Percentiles rank a stretch among this genome's conserved stretches.
phyloP scores from a whole-genome alignment of 208 protist genomes.

The Wallacemonas sp. region DNA sequence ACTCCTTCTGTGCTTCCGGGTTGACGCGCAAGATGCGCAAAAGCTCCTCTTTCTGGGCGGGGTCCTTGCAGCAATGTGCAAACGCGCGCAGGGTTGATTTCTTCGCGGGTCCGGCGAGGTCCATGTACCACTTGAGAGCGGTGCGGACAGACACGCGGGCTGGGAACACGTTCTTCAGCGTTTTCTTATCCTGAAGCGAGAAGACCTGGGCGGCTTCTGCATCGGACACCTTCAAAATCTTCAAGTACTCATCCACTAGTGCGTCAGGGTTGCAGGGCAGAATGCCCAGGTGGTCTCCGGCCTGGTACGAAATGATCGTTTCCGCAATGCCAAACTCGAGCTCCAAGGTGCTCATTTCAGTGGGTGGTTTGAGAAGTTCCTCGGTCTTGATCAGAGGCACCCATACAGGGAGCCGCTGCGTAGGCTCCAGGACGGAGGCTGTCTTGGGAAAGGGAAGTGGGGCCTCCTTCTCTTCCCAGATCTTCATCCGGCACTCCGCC shows the following conservation, averaged over 20 bases:
- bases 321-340: conserved; percentile 87
- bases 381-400: conserved; percentile 65
- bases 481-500: conserved; percentile 81
- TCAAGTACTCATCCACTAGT: conserved; percentile 82
- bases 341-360: conserved; percentile 69
- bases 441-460: conserved; percentile 86
- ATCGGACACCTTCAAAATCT: conserved; percentile 46
- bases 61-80: conserved; percentile 79
- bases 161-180: conserved; percentile 87
- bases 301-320: conserved; percentile 91
- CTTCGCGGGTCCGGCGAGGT: conserved; percentile 79
- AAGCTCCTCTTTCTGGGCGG: conserved; percentile 74
- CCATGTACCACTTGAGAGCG: conserved; percentile 91
- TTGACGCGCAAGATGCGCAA: conserved; percentile 70
- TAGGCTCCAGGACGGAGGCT: conserved; percentile 86
- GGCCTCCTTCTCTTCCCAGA: conserved; percentile 77
- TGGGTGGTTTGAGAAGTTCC: conserved; percentile 63
- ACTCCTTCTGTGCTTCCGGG: conserved; percentile 74
- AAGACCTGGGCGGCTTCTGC: conserved; percentile 74
- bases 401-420: conserved; percentile 83
- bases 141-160: conserved; percentile 72
- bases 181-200: conserved; percentile 85
- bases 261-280: conserved; percentile 88
- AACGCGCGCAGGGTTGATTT: conserved; percentile 92
- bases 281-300: conserved; percentile 95